phyloP scores from a whole-genome alignment of 1,284 basidiomycete genomes.

The Rhodotorula glutinis region DNA sequence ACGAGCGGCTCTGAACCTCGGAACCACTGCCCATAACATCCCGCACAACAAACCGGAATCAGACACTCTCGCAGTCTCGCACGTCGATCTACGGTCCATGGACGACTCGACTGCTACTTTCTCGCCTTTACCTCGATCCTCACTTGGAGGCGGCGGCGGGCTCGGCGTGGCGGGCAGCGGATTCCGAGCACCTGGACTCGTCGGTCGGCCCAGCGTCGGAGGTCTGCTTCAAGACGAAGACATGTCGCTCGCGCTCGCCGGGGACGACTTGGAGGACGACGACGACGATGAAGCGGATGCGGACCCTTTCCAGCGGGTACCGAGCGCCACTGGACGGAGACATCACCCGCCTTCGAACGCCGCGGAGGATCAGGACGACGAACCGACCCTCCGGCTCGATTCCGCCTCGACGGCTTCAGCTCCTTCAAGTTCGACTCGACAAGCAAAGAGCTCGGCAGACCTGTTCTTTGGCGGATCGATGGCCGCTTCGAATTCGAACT shows the following conservation, averaged over 20 bases:
- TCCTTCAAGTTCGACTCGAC: too few species aligned
- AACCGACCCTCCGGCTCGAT: conserved; percentile 5
- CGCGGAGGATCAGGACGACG: background rate
- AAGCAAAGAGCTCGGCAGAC: background rate
- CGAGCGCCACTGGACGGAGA: background rate
- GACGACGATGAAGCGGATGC: background rate
- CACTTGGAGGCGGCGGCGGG: background rate
- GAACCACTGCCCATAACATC: background rate
- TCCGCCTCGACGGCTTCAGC: too few species aligned
- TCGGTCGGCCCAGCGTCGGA: too few species aligned
- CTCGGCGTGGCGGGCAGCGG: background rate
- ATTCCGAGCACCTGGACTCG: too few species aligned
- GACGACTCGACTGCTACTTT: background rate
- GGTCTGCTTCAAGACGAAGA: conserved; percentile 17
- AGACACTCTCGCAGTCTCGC: background rate
- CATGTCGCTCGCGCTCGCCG: conserved; percentile 5
- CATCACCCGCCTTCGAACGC: background rate
- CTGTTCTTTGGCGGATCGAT: conserved; percentile 28
- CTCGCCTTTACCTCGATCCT: background rate
- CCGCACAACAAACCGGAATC: background rate
- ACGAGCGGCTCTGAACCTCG: background rate
- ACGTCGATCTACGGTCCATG: conserved; percentile 1
- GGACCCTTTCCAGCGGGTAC: background rate
- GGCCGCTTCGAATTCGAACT: conserved; percentile 1
- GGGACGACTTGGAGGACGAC: background rate